These are phyloP conservation scores for Phenoliferia sp. DNA, from an alignment of 1,284 basidiomycete genomes.

Conservation along the genomic window DNA sequence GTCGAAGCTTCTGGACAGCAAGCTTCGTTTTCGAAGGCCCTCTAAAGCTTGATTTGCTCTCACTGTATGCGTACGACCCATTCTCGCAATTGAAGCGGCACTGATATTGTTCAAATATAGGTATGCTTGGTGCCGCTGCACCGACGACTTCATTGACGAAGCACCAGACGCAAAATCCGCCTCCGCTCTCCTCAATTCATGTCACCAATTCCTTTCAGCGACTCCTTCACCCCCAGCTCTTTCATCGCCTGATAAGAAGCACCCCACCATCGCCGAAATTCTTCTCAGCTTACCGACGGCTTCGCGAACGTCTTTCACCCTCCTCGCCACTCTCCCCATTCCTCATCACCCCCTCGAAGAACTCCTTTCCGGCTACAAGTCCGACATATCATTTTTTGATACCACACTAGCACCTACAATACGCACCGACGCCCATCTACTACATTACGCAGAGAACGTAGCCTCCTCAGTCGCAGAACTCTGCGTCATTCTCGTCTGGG, in stretches of 20 bases:
- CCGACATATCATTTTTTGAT: conserved; percentile 38
- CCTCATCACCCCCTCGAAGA: conserved; percentile 39
- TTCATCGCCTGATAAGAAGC: no score
- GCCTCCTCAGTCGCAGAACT: conserved; percentile 47
- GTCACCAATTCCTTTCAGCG: background rate
- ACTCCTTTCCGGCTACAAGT: conserved; percentile 44
- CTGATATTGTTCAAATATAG: no score
- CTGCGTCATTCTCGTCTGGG: conserved; percentile 47
- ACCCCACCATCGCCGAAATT: background rate
- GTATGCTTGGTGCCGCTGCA: conserved; percentile 37
- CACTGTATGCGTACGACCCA: conserved; percentile 30
- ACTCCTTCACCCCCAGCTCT: background rate
- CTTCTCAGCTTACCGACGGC: background rate
- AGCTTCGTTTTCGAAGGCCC: conserved; percentile 33
- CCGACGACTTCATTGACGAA: conserved; percentile 41
- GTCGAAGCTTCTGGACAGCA: conserved; percentile 34
- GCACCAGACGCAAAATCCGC: conserved; percentile 26
- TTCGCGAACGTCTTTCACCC: conserved; percentile 22
- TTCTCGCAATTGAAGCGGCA: no score
- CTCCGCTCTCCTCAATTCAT: conserved; percentile 14
- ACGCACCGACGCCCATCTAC: conserved; percentile 41
- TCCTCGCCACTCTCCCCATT: conserved; percentile 18
- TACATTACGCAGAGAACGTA: conserved; percentile 46
- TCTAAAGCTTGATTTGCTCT: conserved; percentile 27
- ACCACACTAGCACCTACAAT: conserved; percentile 37